These are phyloP conservation scores for Fraxinus latifolia DNA, from an alignment of 305 asterid species.

Conservation along the genomic window DNA sequence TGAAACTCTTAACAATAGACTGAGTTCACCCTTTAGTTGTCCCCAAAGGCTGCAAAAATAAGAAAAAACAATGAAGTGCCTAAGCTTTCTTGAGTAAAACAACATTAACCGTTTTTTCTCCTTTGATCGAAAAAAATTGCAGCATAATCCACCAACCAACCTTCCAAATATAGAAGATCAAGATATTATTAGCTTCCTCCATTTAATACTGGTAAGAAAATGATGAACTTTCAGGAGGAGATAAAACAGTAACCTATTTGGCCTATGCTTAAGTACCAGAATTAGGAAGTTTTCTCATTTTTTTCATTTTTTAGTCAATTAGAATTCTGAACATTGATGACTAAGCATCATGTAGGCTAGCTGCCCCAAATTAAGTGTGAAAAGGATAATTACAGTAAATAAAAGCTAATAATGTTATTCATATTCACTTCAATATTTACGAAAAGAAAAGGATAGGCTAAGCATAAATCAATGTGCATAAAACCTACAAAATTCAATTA, in stretches of 20 bases:
- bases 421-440: neutral
- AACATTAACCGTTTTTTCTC: neutral
- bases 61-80: neutral
- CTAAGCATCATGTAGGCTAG: neutral
- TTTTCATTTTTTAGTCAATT: neutral
- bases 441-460: neutral
- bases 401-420: neutral
- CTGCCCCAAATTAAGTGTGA: neutral
- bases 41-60: neutral
- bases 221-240: neutral
- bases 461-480: neutral
- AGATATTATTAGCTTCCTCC: neutral
- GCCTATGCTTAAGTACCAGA: neutral
- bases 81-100: neutral
- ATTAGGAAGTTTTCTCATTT: neutral
- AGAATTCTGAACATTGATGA: neutral
- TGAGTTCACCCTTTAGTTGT: neutral
- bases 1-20: neutral
- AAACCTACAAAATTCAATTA: neutral
- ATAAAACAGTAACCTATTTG: neutral
- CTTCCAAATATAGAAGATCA: neutral
- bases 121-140: neutral
- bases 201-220: neutral
- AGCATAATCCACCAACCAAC: neutral
- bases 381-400: neutral